Conservation (phyloP, 139 green algal species). For the Chlamydomonas asymmetrica region DNA sequence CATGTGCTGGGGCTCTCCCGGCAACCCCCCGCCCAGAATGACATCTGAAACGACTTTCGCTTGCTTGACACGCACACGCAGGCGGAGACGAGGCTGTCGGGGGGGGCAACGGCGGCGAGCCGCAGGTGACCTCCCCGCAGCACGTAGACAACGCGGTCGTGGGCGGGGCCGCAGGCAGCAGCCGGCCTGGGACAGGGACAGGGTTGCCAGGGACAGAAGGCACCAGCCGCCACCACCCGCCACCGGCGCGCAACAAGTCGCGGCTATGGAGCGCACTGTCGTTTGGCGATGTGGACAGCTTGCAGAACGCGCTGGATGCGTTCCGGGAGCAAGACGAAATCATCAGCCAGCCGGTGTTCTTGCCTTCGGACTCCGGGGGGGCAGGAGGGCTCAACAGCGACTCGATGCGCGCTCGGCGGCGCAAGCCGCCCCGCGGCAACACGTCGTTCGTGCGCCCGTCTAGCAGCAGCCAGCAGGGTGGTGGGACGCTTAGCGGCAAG, state of each 20-base stretch:
- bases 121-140: constrained; percentile 50
- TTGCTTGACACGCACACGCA: too few relatives aligned
- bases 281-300: constrained; percentile 55
- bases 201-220: too few relatives aligned
- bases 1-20: too few relatives aligned
- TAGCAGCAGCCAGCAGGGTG: too few relatives aligned
- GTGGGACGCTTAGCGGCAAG: too few relatives aligned
- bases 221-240: too few relatives aligned
- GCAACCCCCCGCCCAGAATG: too few relatives aligned
- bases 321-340: constrained; percentile 49
- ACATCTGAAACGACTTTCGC: too few relatives aligned
- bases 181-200: background rate
- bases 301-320: constrained; percentile 75
- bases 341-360: constrained; percentile 6
- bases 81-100: constrained; percentile 28
- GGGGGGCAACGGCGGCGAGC: constrained; percentile 40
- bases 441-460: constrained; percentile 8
- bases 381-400: constrained; percentile 4
- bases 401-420: constrained; percentile 10
- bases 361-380: background rate
- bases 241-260: constrained; percentile 48
- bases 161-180: background rate
- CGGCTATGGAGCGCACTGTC: constrained; percentile 56
- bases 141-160: constrained; percentile 13
- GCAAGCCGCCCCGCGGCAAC: constrained; percentile 24